A percentile compares a stretch with the other conserved stretches of the same genome.
These are phyloP conservation scores for Giardia muris DNA, from an alignment of 208 protist genomes.

Conservation along the genomic window DNA sequence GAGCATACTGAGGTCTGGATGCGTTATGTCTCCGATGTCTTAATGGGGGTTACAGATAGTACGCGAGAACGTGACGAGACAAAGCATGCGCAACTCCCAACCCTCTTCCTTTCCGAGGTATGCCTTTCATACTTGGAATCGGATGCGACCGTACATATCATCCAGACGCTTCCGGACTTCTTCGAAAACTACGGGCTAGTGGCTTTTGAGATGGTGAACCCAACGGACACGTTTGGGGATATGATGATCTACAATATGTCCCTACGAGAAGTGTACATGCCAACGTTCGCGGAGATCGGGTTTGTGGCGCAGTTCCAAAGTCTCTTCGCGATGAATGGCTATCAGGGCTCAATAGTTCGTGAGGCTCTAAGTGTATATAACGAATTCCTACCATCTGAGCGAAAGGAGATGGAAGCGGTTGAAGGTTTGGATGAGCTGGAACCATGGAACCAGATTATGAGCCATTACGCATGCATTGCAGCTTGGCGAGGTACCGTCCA, in stretches of 20 bases:
- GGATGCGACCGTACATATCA: conserved; percentile 11
- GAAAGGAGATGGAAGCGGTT: conserved; percentile 7
- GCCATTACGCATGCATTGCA: neutral
- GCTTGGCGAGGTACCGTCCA: neutral
- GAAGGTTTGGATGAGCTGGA: conserved; percentile 23
- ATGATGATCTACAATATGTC: conserved; percentile 19
- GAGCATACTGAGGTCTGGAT: neutral
- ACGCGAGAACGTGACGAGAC: too few species aligned
- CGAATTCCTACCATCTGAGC: neutral
- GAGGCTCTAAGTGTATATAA: neutral
- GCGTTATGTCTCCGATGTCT: neutral
- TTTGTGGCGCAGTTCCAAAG: neutral
- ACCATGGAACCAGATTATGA: conserved; percentile 15
- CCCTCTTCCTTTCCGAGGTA: conserved; percentile 5
- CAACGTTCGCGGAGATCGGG: conserved; percentile 14
- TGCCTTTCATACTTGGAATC: conserved; percentile 18
- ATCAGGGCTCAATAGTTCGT: neutral
- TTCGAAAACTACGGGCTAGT: neutral
- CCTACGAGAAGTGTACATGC: neutral
- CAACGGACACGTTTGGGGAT: conserved; percentile 10
- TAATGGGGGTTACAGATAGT: too few species aligned
- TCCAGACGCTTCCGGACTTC: neutral
- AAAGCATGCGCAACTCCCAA: neutral
- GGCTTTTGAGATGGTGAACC: conserved; percentile 21
- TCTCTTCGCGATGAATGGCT: neutral